phyloP scores from a whole-genome alignment of 106 monocot species.

The Phalaenopsis aphrodite region DNA sequence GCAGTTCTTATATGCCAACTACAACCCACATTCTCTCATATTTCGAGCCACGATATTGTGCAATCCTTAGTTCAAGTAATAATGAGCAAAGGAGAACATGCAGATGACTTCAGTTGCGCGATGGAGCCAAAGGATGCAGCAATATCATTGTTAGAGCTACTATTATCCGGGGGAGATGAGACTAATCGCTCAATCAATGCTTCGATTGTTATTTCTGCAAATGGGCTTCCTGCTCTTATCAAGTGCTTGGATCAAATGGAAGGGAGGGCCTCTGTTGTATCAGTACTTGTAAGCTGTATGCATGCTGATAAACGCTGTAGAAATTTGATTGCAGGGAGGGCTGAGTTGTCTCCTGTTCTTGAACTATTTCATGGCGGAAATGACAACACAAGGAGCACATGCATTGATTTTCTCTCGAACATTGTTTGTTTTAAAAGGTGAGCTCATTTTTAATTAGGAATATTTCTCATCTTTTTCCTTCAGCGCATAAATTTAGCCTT shows the following conservation, averaged over 20 bases:
- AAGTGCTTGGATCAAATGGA: conserved; percentile 29
- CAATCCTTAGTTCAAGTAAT: conserved; percentile 39
- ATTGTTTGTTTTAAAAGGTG: conserved; percentile 38
- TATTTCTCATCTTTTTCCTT: background rate
- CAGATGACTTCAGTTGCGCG: conserved; percentile 20
- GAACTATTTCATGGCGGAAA: conserved; percentile 47
- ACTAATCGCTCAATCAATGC: conserved; percentile 22
- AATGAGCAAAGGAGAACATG: conserved; percentile 12
- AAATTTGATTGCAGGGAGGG: conserved; percentile 28
- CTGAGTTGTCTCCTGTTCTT: conserved; percentile 35
- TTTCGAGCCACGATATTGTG: conserved; percentile 24
- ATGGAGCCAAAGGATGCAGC: conserved; percentile 39
- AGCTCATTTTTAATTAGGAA: background rate
- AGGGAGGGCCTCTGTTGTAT: conserved; percentile 27
- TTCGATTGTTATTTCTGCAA: conserved; percentile 24
- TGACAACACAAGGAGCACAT: conserved; percentile 30
- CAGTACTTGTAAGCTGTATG: conserved; percentile 46
- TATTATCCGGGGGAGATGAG: conserved; percentile 36
- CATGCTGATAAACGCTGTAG: conserved; percentile 38
- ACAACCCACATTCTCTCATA: conserved; percentile 27
- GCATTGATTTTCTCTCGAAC: conserved; percentile 46
- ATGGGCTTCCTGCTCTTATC: conserved; percentile 38
- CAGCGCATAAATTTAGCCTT: background rate
- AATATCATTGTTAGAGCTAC: conserved; percentile 30
- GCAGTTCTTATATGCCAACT: conserved; percentile 33